A percentile compares a stretch with the other conserved stretches of the same genome.
Conservation (phyloP, 2,329 filamentous ascomycete genomes). For the Penicillium digitatum region DNA sequence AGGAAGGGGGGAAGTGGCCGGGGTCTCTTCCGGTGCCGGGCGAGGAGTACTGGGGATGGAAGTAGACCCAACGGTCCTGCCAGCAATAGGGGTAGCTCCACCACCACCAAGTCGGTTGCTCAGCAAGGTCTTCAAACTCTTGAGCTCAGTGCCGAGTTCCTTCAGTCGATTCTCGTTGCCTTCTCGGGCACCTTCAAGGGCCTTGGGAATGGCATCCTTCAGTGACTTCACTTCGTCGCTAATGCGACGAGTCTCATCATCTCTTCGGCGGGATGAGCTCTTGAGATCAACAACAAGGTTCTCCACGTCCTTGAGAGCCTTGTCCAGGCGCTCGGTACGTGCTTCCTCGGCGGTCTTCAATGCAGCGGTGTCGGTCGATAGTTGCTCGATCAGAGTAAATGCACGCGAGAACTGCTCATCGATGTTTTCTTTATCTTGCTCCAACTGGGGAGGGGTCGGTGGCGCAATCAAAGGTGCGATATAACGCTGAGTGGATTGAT, state of each 20-base stretch:
- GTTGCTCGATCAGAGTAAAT: slow-evolving; percentile 85
- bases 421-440: slow-evolving; percentile 88
- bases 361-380: slow-evolving; percentile 81
- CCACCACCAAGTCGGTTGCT: slow-evolving; percentile 54
- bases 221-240: slow-evolving; percentile 80
- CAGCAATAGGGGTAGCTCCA: slow-evolving; percentile 31
- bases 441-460: slow-evolving; percentile 86
- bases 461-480: slow-evolving; percentile 86
- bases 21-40: slow-evolving; percentile 21
- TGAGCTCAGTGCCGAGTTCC: slow-evolving; percentile 82
- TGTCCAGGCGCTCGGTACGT: slow-evolving; percentile 77
- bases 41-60: slow-evolving; percentile 21
- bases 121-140: slow-evolving; percentile 86
- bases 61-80: slow-evolving; percentile 29
- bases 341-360: slow-evolving; percentile 83
- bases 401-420: slow-evolving; percentile 92
- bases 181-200: slow-evolving; percentile 82
- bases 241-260: slow-evolving; percentile 81
- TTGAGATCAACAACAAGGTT: slow-evolving; percentile 77
- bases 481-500: slow-evolving; percentile 63
- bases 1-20: slow-evolving; percentile 18
- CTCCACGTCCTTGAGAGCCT: slow-evolving; percentile 78
- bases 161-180: slow-evolving; percentile 73
- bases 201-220: slow-evolving; percentile 81
- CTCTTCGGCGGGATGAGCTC: slow-evolving; percentile 71